Conservation (phyloP, 257 asterid species). For the Solanum virginianum region DNA sequence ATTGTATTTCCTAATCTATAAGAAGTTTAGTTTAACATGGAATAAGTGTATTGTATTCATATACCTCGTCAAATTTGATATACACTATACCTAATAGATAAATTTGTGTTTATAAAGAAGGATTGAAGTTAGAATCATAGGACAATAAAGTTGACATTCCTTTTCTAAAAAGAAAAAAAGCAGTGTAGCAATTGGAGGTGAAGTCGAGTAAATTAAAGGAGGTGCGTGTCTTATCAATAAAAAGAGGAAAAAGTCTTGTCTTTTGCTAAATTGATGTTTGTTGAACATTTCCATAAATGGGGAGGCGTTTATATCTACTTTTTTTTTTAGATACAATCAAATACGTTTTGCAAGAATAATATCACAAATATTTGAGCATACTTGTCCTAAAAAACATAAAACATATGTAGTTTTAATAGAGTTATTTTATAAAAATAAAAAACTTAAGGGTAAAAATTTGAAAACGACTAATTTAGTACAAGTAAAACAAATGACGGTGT, state of each 20-base stretch:
- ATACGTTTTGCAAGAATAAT: too few relatives aligned
- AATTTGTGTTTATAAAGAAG: too few relatives aligned
- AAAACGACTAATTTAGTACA: not conserved
- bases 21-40: too few relatives aligned
- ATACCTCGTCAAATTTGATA: too few relatives aligned
- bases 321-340: too few relatives aligned
- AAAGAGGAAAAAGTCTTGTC: not conserved
- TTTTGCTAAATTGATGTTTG: not conserved
- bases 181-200: not conserved
- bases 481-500: not conserved
- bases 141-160: too few relatives aligned
- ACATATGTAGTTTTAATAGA: not conserved
- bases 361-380: not conserved
- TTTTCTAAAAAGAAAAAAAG: too few relatives aligned
- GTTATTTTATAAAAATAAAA: not conserved
- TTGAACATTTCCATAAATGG: not conserved
- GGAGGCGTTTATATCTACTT: not conserved
- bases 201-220: not conserved
- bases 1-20: too few relatives aligned
- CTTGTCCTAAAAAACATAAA: not conserved
- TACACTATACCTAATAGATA: too few relatives aligned
- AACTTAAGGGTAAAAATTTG: not conserved
- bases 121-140: too few relatives aligned
- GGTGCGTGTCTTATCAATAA: not conserved
- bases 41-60: too few relatives aligned